These are phyloP conservation scores for Penicillium sp. DNA, from an alignment of 2,329 filamentous ascomycete species.

Conservation along the genomic window DNA sequence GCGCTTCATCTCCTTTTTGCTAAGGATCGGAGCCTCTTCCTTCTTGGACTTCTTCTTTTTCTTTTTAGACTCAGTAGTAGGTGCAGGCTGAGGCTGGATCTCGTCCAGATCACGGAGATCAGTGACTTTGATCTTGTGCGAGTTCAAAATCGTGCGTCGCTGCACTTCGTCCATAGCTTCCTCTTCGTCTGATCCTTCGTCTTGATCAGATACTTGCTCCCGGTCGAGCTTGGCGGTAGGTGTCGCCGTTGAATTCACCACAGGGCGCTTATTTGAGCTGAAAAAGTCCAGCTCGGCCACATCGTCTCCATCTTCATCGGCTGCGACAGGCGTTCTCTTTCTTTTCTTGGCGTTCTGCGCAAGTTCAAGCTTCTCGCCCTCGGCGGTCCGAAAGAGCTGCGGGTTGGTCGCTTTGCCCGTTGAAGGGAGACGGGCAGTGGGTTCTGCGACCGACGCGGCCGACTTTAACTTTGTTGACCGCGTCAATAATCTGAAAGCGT, in stretches of 20 bases:
- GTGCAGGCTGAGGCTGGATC: constrained; percentile 23
- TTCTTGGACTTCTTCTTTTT: constrained; percentile 57
- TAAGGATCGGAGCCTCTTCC: constrained; percentile 32
- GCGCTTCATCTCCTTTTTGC: constrained; percentile 48
- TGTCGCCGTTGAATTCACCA: constrained; percentile 14
- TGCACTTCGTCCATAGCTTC: constrained; percentile 59
- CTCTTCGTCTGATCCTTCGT: constrained; percentile 25
- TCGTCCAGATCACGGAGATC: constrained; percentile 56
- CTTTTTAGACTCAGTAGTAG: constrained; percentile 38
- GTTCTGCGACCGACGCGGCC: constrained; percentile 22
- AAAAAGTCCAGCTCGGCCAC: constrained; percentile 36
- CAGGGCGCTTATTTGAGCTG: constrained; percentile 26
- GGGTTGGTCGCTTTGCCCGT: constrained; percentile 38
- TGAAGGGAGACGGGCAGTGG: constrained; percentile 35
- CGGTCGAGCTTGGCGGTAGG: constrained; percentile 15
- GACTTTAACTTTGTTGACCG: constrained; percentile 43
- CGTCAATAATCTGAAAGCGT: constrained; percentile 44
- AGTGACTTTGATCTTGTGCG: constrained; percentile 79
- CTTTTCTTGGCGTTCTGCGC: constrained; percentile 32
- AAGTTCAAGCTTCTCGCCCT: constrained; percentile 28
- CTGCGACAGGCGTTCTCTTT: constrained; percentile 30
- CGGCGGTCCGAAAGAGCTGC: constrained; percentile 34
- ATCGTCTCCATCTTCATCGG: constrained; percentile 23
- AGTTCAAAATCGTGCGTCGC: constrained; percentile 67
- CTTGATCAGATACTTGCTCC: constrained; percentile 13